Conservation (phyloP, 345 rosid species). For the Eutrema japonicum region DNA sequence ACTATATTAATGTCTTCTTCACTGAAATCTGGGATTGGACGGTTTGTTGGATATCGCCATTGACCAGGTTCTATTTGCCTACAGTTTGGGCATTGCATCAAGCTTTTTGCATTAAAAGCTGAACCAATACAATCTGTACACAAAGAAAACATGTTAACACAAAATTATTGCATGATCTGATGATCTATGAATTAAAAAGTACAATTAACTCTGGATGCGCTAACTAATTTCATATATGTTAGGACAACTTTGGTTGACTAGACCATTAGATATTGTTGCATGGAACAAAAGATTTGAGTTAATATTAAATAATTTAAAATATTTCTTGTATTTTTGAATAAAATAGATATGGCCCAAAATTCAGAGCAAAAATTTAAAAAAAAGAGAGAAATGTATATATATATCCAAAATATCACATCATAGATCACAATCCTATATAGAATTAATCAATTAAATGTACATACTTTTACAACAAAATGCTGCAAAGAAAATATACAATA, state of each 20-base stretch:
- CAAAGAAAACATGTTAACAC: no score
- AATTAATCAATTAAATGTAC: background rate
- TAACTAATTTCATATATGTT: slow-evolving; percentile 3
- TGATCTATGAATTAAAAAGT: no score
- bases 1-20: no score
- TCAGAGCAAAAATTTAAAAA: no score
- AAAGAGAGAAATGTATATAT: background rate
- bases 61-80: no score
- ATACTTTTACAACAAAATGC: background rate
- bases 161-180: no score
- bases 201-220: background rate
- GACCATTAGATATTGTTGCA: background rate
- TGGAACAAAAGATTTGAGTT: background rate
- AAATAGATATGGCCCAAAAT: background rate
- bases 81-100: no score
- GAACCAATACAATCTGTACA: no score
- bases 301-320: background rate
- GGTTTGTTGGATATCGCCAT: no score
- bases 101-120: no score
- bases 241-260: background rate
- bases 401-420: slow-evolving; percentile 2
- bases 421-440: background rate
- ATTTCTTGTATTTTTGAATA: background rate
- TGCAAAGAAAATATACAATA: background rate
- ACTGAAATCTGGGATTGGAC: no score